phyloP scores from a whole-genome alignment of 495 filamentous ascomycete genomes.

The Xylaria telfairii region DNA sequence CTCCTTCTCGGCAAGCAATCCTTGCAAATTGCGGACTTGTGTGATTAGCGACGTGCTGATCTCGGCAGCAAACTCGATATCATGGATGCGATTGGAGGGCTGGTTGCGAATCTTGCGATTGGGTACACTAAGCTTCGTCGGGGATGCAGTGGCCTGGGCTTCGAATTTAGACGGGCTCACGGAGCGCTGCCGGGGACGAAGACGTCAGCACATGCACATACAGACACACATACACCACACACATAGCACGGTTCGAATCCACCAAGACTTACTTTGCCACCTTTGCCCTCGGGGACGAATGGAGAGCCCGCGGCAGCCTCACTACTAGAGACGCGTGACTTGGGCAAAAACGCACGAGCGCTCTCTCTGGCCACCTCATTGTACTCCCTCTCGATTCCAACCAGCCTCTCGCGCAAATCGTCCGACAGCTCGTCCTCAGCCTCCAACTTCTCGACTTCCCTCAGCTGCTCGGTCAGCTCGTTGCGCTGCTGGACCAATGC shows the following conservation, averaged over 20 bases:
- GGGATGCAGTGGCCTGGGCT: constrained; percentile 82
- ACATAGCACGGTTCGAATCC: background rate
- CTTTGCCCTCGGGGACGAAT: constrained; percentile 61
- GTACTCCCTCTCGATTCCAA: constrained; percentile 90
- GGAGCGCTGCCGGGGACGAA: constrained; percentile 59
- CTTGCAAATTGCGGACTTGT: constrained; percentile 88
- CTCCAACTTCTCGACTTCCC: constrained; percentile 82
- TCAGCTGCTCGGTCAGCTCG: constrained; percentile 78
- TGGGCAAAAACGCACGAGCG: constrained; percentile 86
- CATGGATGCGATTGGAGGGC: constrained; percentile 80
- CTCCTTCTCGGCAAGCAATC: constrained; percentile 81
- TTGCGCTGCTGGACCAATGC: constrained; percentile 83
- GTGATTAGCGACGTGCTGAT: constrained; percentile 88
- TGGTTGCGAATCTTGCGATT: constrained; percentile 89
- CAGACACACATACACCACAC: background rate
- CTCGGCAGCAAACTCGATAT: constrained; percentile 95
- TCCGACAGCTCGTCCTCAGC: constrained; percentile 81
- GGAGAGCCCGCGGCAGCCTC: constrained; percentile 69
- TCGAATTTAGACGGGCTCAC: constrained; percentile 81
- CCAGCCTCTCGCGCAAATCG: constrained; percentile 80
- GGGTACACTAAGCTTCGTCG: constrained; percentile 86
- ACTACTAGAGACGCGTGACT: constrained; percentile 71
- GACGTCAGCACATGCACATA: constrained; percentile 31
- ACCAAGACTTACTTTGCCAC: constrained; percentile 54
- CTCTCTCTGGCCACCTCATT: constrained; percentile 93